A percentile compares a stretch with the other conserved stretches of the same genome.
Conservation (phyloP, 257 asterid species). For the Solanum piurae region DNA sequence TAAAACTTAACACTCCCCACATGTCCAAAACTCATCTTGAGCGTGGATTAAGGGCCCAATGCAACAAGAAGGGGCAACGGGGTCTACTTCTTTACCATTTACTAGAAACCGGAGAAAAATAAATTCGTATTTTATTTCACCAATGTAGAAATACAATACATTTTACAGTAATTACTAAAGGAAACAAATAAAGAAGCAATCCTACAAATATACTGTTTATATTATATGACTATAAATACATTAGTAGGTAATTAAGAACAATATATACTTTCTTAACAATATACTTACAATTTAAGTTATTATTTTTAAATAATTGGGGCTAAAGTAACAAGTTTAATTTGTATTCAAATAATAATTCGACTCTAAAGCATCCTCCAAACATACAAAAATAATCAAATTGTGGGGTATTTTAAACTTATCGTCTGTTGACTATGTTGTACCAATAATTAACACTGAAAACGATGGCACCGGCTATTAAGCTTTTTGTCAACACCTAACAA, state of each 20-base stretch:
- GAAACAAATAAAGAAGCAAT: no score
- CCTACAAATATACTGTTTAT: no score
- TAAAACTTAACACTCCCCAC: not conserved
- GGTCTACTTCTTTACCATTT: not conserved
- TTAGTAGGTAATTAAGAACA: no score
- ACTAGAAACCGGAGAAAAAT: not conserved
- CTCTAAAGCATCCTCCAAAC: not conserved
- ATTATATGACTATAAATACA: no score
- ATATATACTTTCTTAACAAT: no score
- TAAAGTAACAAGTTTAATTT: not conserved
- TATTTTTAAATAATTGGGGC: not conserved
- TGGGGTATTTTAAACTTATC: not conserved
- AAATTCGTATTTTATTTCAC: not conserved
- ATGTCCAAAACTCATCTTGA: not conserved
- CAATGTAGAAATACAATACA: not conserved
- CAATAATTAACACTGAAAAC: not conserved
- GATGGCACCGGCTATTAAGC: not conserved
- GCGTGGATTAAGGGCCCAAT: not conserved
- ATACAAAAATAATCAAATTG: not conserved
- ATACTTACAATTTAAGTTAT: no score
- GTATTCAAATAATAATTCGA: not conserved
- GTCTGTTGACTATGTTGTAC: not conserved
- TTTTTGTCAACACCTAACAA: not conserved
- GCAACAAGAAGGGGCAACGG: not conserved
- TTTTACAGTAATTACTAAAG: not conserved